Evolutionary conservation across 2,329 filamentous ascomycete species (phyloP), one percentile per base, ranked within the genome.

Genomic region (Calycina herbarum): DNA sequence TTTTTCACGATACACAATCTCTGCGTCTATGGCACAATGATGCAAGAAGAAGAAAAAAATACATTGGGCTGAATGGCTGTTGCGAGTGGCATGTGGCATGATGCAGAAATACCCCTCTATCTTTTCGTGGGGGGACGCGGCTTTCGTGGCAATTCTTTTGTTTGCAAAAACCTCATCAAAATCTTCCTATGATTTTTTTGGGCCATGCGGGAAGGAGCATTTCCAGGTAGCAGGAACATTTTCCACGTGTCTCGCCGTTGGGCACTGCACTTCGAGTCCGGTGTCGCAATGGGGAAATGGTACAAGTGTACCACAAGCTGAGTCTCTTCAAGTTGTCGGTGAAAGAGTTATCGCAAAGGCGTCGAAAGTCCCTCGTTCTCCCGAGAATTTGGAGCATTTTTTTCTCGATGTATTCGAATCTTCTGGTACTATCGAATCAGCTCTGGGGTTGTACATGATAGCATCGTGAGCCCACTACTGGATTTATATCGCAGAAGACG

Each of bases 51-150:
- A 51, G n/a, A 20, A 51, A 51, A 51, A 24, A 51, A 24, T 20
- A 5, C 11, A 10, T 51, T 51, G 20, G 20, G 7, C n/a, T 51
- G 45, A 51, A 51, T 27, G 45, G n/a, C 20, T 8, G 10, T 51
- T 24, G n/a, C 45, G 20, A 51, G 45, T 24, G 45, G 45, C n/a
- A 51, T 51, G n/a, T 51, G n/a, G 45, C 45, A 51, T 51, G 45
- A 27, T 51, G 45, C 45, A 51, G 45, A 24, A 24, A 0, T 24
- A 24, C 45, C n/a, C 45, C 45, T 51, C 45, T 27, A 20, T 11
- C 20, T 20, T 20, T 20, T n/a, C 42, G 8, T 51, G 17, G 5
- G 20, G 17, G n/a, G n/a, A 10, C 7, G n/a, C 20, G 8, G 10
- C 10, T n/a, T 51, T 51, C 27, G 17, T 33, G 31, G 31, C 31